Conservation (phyloP, 768 basidiomycete genomes). For the Suillus plorans region DNA sequence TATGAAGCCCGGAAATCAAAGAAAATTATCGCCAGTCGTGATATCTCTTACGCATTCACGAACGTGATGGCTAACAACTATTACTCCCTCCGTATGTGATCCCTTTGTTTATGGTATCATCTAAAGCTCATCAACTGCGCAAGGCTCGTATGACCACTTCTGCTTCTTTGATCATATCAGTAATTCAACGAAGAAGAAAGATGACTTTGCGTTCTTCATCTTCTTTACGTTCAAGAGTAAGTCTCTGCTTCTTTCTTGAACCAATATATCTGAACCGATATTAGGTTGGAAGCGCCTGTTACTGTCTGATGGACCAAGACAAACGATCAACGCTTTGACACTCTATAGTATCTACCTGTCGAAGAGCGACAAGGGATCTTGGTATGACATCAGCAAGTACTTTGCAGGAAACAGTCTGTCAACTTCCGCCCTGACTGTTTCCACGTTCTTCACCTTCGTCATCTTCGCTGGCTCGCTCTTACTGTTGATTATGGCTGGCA, state of each 20-base stretch:
- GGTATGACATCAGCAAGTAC: slow-evolving; percentile 77
- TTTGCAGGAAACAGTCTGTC: slow-evolving; percentile 73
- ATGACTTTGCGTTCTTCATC: slow-evolving; percentile 98
- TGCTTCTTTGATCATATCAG: slow-evolving; percentile 98
- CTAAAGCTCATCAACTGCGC: slow-evolving; percentile 4
- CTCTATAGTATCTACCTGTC: slow-evolving; percentile 86
- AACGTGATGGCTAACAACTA: slow-evolving; percentile 97
- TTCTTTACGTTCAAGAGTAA: slow-evolving; percentile 99
- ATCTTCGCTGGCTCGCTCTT: slow-evolving; percentile 85
- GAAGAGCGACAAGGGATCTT: slow-evolving; percentile 47
- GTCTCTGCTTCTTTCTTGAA: slow-evolving; percentile 24
- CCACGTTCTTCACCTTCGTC: slow-evolving; percentile 87
- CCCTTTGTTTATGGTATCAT: neutral
- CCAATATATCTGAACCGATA: slow-evolving; percentile 3
- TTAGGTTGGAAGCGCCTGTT: slow-evolving; percentile 85
- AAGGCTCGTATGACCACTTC: slow-evolving; percentile 95
- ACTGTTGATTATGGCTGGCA: slow-evolving; percentile 77
- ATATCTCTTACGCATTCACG: slow-evolving; percentile 98
- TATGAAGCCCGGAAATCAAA: slow-evolving; percentile 93
- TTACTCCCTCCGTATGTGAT: slow-evolving; percentile 82
- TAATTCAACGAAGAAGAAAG: slow-evolving; percentile 92
- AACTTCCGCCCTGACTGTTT: slow-evolving; percentile 81
- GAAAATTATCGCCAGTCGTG: slow-evolving; percentile 91
- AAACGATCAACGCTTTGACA: slow-evolving; percentile 96
- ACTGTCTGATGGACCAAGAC: slow-evolving; percentile 94